Base-by-base conservation (phyloP, 352 stramenopile species). In the Phytophthora agathidicida region DNA sequence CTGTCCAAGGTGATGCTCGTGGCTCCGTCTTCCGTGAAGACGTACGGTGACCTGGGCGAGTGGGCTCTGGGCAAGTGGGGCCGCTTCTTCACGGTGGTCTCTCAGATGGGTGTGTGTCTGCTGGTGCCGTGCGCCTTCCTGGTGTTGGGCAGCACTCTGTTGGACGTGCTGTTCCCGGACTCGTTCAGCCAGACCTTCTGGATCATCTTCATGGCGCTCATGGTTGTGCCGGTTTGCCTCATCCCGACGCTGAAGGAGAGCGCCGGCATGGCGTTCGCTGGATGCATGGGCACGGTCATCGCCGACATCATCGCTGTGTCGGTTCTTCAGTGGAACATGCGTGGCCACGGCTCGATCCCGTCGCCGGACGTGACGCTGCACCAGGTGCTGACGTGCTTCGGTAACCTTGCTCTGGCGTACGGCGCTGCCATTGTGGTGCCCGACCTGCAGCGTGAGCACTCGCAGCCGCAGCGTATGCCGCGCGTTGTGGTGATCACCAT, bases 341-440 rank as follows among this genome's bases (percentile, higher is more conserved):
- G 49, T n/a, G 70, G 62, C 55, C 70, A 77, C 39, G 54, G 65
- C 31, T 46, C 64, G 33, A 56, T 74, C 33, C 68, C 68, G 10
- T 36, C 57, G 19, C 73, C 73, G 4, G 41, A 71, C 5, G 27
- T 81, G 8, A 60, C 67, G 27, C 49, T 78, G 42, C 61, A 77
- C 43, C 67, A 80, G 43, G 53, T 81, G 5, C 52, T 73, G 3
- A 74, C 65, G 10, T 69, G 63, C 5, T 83, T 83, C 35, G 75
- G n/a, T n/a, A n/a, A n/a, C n/a, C n/a, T n/a, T n/a, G n/a, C n/a
- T n/a, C n/a, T n/a, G n/a, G n/a, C n/a, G 75, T 85, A 85, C 54
- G 70, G 60, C 13, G 75, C 75, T 17, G 72, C 65, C 9, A 72
- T 83, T 23, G 57, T 83, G 11, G 75, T 85, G 5, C 75, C 75